These are phyloP conservation scores for Trichoderma gracile DNA, from an alignment of 2,329 filamentous ascomycete species.

Conservation along the genomic window DNA sequence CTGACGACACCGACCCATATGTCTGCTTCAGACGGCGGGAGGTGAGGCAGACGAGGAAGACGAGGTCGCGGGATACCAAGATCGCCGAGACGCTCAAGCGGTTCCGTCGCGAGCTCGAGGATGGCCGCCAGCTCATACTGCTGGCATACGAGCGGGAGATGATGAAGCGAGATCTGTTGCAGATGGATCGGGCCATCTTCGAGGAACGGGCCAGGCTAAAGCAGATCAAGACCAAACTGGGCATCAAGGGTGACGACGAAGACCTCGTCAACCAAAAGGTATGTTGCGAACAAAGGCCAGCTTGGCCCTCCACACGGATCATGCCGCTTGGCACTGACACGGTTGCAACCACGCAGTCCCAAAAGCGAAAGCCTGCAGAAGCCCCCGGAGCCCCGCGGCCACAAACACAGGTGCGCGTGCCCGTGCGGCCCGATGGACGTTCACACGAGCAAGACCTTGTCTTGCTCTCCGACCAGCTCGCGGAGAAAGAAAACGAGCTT, in stretches of 20 bases:
- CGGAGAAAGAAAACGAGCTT: slow-evolving; percentile 80
- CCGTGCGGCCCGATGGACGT: slow-evolving; percentile 69
- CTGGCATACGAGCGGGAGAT: slow-evolving; percentile 79
- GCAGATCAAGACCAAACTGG: slow-evolving; percentile 82
- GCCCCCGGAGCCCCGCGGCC: slow-evolving; percentile 61
- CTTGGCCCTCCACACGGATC: not conserved
- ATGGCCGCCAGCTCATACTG: slow-evolving; percentile 77
- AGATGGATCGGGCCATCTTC: slow-evolving; percentile 75
- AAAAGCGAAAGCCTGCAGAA: slow-evolving; percentile 68
- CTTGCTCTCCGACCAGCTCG: slow-evolving; percentile 71
- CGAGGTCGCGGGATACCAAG: slow-evolving; percentile 87
- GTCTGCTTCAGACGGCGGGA: slow-evolving; percentile 97
- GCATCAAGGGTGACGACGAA: slow-evolving; percentile 90
- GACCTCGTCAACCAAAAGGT: slow-evolving; percentile 94
- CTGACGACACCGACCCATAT: slow-evolving; percentile 93
- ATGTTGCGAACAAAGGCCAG: slow-evolving; percentile 28
- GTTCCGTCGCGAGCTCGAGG: slow-evolving; percentile 85
- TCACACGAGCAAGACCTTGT: slow-evolving; percentile 76
- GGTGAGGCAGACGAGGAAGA: slow-evolving; percentile 92
- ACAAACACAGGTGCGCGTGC: slow-evolving; percentile 66
- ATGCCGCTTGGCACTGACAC: slow-evolving; percentile 40
- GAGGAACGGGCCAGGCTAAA: slow-evolving; percentile 80
- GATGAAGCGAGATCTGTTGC: slow-evolving; percentile 74
- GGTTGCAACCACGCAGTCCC: slow-evolving; percentile 51
- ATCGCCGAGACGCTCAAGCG: slow-evolving; percentile 93